Evolutionary conservation across 2,329 filamentous ascomycete genomes (phyloP), one percentile per base, ranked within the genome.

Genomic region (Calonectria ilicicola): DNA sequence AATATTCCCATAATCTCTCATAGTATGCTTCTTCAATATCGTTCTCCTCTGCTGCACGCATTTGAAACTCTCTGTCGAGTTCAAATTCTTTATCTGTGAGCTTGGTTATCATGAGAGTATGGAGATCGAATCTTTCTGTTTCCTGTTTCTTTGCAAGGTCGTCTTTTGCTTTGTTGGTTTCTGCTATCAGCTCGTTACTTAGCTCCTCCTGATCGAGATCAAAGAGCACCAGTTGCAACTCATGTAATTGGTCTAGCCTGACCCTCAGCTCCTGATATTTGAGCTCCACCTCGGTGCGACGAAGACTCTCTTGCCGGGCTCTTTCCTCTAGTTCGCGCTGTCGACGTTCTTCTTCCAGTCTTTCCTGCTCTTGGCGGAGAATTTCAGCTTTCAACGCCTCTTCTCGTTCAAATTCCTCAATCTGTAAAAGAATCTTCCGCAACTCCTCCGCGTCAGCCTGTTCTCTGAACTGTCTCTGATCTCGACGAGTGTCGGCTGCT

Each of bases 361-460:
- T 80, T 51, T 82, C 82, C 69, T 84, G 83, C 66, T 86, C 84
- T 44, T 83, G 81, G 2, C 83, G 82, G 38, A 83, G 78, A 46
- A 84, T 77, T 74, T 86, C 86, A 5, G 82, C 83, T 72, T 85
- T 85, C 56, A 81, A 81, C 0, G 84, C 84, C 77, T 89, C 86
- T 67, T 86, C 84, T 21, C 83, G 83, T 81, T 89, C 86, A 69
- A 87, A 86, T 62, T 87, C 87, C 53, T 84, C 88, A 5, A 91
- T 86, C 47, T 85, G 81, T 3, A 84, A 80, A 1, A 90, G 76
- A 6, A 86, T 85, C 26, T 85, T 82, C 2, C 81, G 78, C 38
- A 84, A 60, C 65, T 85, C 83, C 49, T 81, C 80, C 5, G 80
- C 80, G 21, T 84, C 85, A 51, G 69, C 74, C 38, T 77, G 81